phyloP scores from a whole-genome alignment of 78 protist genomes.

The Cavenderia fasciculata region DNA sequence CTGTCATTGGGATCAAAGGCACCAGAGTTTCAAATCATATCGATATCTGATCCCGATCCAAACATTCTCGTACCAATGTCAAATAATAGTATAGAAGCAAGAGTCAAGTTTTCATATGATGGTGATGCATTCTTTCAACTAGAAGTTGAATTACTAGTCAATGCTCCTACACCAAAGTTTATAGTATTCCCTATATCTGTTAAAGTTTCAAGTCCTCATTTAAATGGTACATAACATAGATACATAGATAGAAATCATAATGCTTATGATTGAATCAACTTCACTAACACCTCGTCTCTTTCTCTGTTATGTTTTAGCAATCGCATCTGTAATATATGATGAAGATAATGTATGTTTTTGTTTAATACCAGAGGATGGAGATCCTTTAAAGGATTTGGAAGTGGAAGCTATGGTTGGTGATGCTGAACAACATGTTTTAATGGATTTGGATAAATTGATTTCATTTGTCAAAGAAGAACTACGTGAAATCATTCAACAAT shows the following conservation, averaged over 20 bases:
- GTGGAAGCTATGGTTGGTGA: conserved; percentile 64
- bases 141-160: conserved; percentile 36
- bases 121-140: conserved; percentile 58
- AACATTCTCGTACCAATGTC: background rate
- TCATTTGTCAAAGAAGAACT: conserved; percentile 34
- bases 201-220: conserved; percentile 53
- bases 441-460: conserved; percentile 38
- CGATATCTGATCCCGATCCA: conserved; percentile 59
- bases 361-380: conserved; percentile 42
- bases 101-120: conserved; percentile 46
- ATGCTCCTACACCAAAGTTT: conserved; percentile 69
- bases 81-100: conserved; percentile 42
- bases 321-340: conserved; percentile 72
- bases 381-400: conserved; percentile 50
- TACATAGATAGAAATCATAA: background rate
- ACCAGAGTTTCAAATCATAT: conserved; percentile 38
- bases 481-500: background rate
- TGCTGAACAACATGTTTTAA: conserved; percentile 49
- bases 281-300: background rate
- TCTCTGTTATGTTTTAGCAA: background rate
- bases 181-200: conserved; percentile 40
- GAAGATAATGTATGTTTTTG: conserved; percentile 71
- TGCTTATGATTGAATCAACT: too few relatives aligned
- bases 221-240: conserved; percentile 13
- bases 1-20: conserved; percentile 55